Percentiles rank a stretch among this genome's conserved stretches.
Conservation (phyloP, 202 grass and related monocot species). For the Brachypodium distachyon region DNA sequence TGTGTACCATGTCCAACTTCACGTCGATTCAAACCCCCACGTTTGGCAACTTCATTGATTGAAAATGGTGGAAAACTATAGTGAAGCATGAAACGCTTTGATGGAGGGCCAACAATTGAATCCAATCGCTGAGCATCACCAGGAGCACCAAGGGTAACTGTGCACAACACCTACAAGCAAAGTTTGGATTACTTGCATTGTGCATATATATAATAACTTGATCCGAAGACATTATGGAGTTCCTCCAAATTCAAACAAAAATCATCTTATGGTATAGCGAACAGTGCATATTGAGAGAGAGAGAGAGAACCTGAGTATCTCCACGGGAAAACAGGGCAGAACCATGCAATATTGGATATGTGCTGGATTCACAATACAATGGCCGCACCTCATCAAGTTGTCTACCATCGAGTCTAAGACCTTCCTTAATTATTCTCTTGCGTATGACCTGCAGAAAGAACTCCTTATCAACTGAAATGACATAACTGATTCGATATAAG, state of each 20-base stretch:
- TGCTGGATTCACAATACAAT: conserved; percentile 75
- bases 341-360: conserved; percentile 74
- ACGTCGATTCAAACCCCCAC: conserved; percentile 79
- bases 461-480: neutral
- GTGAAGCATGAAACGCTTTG: conserved; percentile 99
- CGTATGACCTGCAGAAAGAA: conserved; percentile 67
- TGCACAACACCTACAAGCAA: conserved; percentile 73
- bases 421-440: conserved; percentile 87
- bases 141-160: conserved; percentile 89
- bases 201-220: neutral
- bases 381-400: conserved; percentile 93
- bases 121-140: conserved; percentile 92
- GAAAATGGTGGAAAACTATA: conserved; percentile 98
- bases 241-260: neutral
- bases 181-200: neutral
- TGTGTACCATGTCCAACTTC: conserved; percentile 96
- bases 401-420: conserved; percentile 89
- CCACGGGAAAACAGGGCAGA: conserved; percentile 92
- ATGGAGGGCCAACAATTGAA: conserved; percentile 93
- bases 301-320: conserved; percentile 64
- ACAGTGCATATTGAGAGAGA: neutral
- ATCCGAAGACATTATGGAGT: neutral
- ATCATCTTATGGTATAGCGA: neutral
- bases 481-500: conserved; percentile 3
- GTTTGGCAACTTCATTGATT: conserved; percentile 91